Evolutionary conservation across 176 grass and related monocot species (phyloP).

Genomic region (Zea luxurians): DNA sequence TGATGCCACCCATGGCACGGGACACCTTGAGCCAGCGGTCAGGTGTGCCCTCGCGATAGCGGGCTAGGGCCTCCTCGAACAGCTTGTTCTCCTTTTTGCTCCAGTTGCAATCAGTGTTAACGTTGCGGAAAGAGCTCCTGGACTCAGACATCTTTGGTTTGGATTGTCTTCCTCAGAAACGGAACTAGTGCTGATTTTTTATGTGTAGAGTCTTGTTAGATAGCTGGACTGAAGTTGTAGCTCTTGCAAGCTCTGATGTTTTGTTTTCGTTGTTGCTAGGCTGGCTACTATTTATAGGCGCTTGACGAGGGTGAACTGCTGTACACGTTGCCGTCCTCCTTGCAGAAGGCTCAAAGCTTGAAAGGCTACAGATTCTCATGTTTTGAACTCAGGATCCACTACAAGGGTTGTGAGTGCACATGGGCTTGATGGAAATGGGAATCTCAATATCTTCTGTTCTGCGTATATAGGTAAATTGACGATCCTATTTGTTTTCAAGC

Average conservation of each 20-base stretch:
- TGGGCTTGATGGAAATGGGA: neutral
- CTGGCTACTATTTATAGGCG: constrained; percentile 49
- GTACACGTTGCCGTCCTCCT: neutral
- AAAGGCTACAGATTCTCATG: constrained; percentile 27
- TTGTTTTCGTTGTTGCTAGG: constrained; percentile 36
- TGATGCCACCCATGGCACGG: constrained; percentile 66
- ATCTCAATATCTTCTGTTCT: constrained; percentile 1
- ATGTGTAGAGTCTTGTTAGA: neutral
- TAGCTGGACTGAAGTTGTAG: constrained; percentile 6
- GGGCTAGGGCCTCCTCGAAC: constrained; percentile 79
- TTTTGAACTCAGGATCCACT: constrained; percentile 7
- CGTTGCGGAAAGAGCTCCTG: constrained; percentile 38
- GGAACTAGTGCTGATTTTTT: constrained; percentile 11
- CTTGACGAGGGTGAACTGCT: neutral
- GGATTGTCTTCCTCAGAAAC: constrained; percentile 15
- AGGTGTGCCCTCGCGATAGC: constrained; percentile 66
- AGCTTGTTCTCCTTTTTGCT: constrained; percentile 74
- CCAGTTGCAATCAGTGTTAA: constrained; percentile 45
- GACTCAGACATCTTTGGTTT: constrained; percentile 53
- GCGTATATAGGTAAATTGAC: neutral
- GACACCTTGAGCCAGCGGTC: constrained; percentile 90
- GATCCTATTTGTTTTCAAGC: neutral
- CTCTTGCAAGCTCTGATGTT: constrained; percentile 28
- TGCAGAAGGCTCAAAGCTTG: constrained; percentile 9
- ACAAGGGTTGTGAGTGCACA: neutral